Evolutionary conservation across 75 land plant genomes (phyloP), one percentile per base, ranked within the genome.

Genomic region (Selaginella tamariscina): DNA sequence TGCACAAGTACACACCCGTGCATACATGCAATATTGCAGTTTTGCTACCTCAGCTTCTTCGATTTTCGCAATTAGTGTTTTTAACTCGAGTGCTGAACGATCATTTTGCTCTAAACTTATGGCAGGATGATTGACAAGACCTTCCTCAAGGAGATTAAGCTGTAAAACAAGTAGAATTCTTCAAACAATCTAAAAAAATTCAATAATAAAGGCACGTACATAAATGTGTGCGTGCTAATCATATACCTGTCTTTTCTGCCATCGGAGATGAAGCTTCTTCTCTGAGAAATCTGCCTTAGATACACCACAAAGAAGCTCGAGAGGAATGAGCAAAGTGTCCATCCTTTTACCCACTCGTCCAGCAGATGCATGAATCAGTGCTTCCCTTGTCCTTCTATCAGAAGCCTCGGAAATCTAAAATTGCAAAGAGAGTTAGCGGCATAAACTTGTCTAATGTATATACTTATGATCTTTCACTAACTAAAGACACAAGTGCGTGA

Each of bases 31-130:
- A n/a, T n/a, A n/a, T n/a, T n/a, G n/a, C n/a, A n/a, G n/a, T n/a
- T n/a, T n/a, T n/a, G n/a, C 67, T 74, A 94, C 98, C 96, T 94
- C 98, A 70, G 98, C 86, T 71, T 94, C 96, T 70, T 94, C 98
- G 70, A 89, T 82, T 71, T 85, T 94, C 54, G 79, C 80, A 56
- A 89, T 55, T 56, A 89, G 71, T 11, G 70, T 71, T 68, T 85
- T 83, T 22, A 94, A 77, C 29, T 94, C 98, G 73, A 65, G 77
- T 0, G 79, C 79, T 59, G 77, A 78, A 33, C 79, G 79, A 13
- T 89, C 91, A 63, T 77, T 80, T 66, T 79, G 78, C 24, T 83
- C 87, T 74, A 87, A 76, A 11, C 83, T 77, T 22, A 87, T 82
- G 11, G 70, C 83, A 70, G 98, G 96, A 72, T 83, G 85, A 78